phyloP scores from a whole-genome alignment of 805 yeast species.

The Debaryomyces prosopidis region DNA sequence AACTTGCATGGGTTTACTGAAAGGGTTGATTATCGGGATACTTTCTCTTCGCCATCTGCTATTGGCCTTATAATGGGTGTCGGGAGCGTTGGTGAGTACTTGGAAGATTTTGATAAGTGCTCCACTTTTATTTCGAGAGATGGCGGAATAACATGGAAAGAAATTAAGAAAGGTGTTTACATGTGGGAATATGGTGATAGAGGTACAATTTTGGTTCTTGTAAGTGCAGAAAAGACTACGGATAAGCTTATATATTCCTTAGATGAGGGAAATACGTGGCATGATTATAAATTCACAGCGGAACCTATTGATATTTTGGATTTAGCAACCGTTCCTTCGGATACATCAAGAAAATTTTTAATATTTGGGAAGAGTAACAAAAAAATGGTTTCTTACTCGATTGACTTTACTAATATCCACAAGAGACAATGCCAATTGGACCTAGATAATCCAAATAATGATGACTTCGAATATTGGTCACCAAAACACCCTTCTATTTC shows the following conservation, averaged over 20 bases:
- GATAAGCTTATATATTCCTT: slow-evolving; percentile 62
- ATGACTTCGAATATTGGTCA: slow-evolving; percentile 45
- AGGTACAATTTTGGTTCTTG: slow-evolving; percentile 81
- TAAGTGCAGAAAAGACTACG: slow-evolving; percentile 58
- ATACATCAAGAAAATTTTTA: slow-evolving; percentile 78
- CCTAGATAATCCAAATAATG: slow-evolving; percentile 39
- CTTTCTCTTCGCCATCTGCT: slow-evolving; percentile 86
- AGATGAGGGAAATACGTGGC: slow-evolving; percentile 83
- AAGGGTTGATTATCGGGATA: slow-evolving; percentile 77
- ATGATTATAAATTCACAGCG: slow-evolving; percentile 59
- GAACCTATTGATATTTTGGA: slow-evolving; percentile 60
- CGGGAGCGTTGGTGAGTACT: slow-evolving; percentile 81
- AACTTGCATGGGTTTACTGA: slow-evolving; percentile 92
- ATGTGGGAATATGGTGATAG: slow-evolving; percentile 98
- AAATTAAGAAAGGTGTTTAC: slow-evolving; percentile 67
- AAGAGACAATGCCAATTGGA: slow-evolving; percentile 43
- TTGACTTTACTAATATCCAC: slow-evolving; percentile 39
- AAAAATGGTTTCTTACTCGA: slow-evolving; percentile 40
- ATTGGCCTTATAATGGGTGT: slow-evolving; percentile 85
- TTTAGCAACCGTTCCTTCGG: slow-evolving; percentile 87
- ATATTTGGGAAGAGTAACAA: slow-evolving; percentile 48
- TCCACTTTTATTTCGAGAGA: slow-evolving; percentile 82
- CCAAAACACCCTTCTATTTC: slow-evolving; percentile 36
- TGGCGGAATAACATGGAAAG: slow-evolving; percentile 89
- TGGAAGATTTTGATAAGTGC: slow-evolving; percentile 52